phyloP scores from a whole-genome alignment of 345 rosid species.

The Pistacia vera region DNA sequence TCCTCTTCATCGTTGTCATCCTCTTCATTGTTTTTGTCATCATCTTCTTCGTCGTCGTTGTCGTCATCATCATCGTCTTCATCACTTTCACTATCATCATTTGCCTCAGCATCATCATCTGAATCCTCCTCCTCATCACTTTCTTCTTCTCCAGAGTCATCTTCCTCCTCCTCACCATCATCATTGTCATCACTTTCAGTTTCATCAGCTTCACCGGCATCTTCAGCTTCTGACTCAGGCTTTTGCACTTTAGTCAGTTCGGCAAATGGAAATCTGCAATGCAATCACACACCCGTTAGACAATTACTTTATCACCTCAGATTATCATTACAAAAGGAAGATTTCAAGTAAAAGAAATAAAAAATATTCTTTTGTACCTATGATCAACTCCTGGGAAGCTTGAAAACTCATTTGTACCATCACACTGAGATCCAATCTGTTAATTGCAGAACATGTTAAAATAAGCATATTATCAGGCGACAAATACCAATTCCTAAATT shows the following conservation, averaged over 20 bases:
- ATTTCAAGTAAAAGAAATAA: background rate
- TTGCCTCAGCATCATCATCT: slow-evolving; percentile 17
- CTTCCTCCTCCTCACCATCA: background rate
- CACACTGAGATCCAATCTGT: slow-evolving; percentile 5
- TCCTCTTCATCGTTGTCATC: background rate
- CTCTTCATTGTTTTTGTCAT: background rate
- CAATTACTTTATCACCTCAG: background rate
- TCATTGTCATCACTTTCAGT: background rate
- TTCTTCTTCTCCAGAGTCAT: slow-evolving; percentile 8
- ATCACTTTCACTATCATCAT: background rate
- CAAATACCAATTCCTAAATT: background rate
- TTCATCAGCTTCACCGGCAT: slow-evolving; percentile 1
- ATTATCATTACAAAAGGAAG: background rate
- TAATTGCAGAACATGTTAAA: background rate
- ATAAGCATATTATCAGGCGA: background rate
- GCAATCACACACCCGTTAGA: background rate
- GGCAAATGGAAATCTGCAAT: slow-evolving; percentile 12
- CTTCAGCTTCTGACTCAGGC: slow-evolving; percentile 6
- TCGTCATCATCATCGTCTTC: background rate
- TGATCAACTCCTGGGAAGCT: background rate
- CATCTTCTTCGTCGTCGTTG: background rate
- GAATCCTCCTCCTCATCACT: slow-evolving; percentile 1
- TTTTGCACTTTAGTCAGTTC: background rate
- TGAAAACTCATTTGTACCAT: background rate
- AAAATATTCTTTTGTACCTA: background rate